These are phyloP conservation scores for Apiotrichum mycotoxinovorans DNA, from an alignment of 1,284 basidiomycete species.

Conservation along the genomic window DNA sequence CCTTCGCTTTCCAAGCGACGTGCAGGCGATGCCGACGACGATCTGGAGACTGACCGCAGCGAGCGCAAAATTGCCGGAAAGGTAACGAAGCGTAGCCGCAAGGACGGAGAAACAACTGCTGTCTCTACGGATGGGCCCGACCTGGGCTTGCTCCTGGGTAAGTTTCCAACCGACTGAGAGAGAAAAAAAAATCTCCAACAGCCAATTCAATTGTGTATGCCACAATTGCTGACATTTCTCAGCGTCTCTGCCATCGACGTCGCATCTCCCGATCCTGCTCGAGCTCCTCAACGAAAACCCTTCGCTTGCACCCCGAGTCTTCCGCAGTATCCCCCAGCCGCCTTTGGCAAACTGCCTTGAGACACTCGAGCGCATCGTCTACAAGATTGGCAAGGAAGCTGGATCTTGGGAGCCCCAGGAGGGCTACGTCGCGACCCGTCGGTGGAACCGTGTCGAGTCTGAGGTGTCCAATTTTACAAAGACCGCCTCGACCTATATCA, in stretches of 20 bases:
- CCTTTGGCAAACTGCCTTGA: conserved; percentile 36
- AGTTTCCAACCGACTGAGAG: conserved; percentile 14
- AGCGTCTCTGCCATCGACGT: conserved; percentile 39
- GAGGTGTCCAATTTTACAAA: conserved; percentile 29
- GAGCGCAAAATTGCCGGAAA: conserved; percentile 19
- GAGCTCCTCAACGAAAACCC: conserved; percentile 38
- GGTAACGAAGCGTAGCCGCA: conserved; percentile 30
- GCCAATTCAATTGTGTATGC: no score
- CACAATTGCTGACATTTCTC: conserved; percentile 1
- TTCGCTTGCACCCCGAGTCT: conserved; percentile 25
- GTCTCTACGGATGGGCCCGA: conserved; percentile 27
- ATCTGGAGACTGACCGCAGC: conserved; percentile 4
- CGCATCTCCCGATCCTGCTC: conserved; percentile 42
- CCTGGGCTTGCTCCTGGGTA: conserved; percentile 43
- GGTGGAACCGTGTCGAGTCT: conserved; percentile 34
- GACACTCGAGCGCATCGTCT: conserved; percentile 29
- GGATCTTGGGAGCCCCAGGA: conserved; percentile 21
- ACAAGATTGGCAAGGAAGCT: conserved; percentile 22
- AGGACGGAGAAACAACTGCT: conserved; percentile 10
- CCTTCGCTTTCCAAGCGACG: conserved; percentile 13
- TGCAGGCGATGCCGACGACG: conserved; percentile 11
- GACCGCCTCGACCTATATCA: conserved; percentile 40
- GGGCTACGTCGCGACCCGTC: conserved; percentile 19
- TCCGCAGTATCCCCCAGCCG: conserved; percentile 36
- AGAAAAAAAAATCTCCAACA: no score